Evolutionary conservation across 345 rosid genomes (phyloP).

Genomic region (Cardamine resedifolia): DNA sequence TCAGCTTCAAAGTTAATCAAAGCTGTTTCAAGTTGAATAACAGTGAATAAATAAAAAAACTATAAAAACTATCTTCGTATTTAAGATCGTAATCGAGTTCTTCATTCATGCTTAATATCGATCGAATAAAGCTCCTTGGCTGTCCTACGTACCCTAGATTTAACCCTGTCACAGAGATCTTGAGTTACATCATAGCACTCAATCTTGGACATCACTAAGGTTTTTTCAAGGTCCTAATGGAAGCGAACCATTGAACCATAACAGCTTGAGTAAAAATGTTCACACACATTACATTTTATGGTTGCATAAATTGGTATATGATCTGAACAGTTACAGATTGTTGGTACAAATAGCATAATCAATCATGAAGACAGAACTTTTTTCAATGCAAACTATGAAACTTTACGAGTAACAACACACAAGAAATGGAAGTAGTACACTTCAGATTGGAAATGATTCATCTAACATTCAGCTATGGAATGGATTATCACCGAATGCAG

Average conservation of each 20-base stretch:
- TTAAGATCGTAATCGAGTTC: too few relatives aligned
- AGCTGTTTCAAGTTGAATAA: too few relatives aligned
- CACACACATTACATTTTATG: neutral
- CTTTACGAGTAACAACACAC: neutral
- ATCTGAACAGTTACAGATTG: neutral
- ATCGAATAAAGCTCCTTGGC: neutral
- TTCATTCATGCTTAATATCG: neutral
- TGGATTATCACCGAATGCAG: slow-evolving; percentile 45
- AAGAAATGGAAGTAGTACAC: neutral
- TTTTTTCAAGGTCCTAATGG: neutral
- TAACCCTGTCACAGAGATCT: slow-evolving; percentile 15
- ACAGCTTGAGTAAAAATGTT: neutral
- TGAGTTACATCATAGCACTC: neutral
- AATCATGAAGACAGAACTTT: neutral
- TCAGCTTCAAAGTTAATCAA: too few relatives aligned
- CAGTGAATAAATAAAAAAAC: too few relatives aligned
- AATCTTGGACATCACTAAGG: neutral
- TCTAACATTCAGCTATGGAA: slow-evolving; percentile 29
- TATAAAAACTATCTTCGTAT: too few relatives aligned
- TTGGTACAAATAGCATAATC: neutral
- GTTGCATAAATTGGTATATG: neutral
- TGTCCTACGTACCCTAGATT: neutral
- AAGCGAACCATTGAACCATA: neutral
- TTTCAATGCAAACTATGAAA: neutral
- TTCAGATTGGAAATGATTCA: neutral